Evolutionary conservation across 352 stramenopile genomes (phyloP).

Genomic region (Pythium aquatile): DNA sequence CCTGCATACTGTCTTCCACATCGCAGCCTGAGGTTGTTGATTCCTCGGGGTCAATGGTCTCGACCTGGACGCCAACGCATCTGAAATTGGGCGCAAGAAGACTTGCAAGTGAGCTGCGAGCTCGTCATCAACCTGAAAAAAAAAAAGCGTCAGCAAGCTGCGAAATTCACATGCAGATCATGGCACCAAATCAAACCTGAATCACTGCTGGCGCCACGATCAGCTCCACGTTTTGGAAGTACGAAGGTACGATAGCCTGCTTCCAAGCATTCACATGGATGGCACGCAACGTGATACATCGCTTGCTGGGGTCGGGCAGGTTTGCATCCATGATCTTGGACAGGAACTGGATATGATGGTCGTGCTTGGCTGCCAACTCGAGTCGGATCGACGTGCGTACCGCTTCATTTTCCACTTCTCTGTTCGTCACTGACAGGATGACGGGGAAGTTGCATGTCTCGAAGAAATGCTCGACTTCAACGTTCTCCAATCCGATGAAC

Average conservation of each 20-base stretch:
- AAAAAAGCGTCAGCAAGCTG: background rate
- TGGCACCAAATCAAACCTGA: conserved; percentile 41
- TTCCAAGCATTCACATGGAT: conserved; percentile 61
- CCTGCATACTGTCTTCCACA: conserved; percentile 1
- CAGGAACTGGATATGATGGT: conserved; percentile 32
- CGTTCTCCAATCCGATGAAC: conserved; percentile 41
- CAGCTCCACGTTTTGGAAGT: conserved; percentile 71
- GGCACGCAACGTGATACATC: conserved; percentile 44
- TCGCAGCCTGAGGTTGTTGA: background rate
- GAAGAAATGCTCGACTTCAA: conserved; percentile 74
- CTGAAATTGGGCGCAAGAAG: conserved; percentile 20
- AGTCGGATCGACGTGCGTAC: conserved; percentile 22
- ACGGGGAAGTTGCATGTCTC: conserved; percentile 72
- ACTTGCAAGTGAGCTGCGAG: conserved; percentile 20
- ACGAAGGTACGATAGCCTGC: conserved; percentile 41
- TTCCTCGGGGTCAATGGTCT: background rate
- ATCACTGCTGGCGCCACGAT: conserved; percentile 52
- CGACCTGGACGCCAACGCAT: conserved; percentile 11
- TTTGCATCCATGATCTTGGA: conserved; percentile 38
- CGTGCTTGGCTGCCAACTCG: conserved; percentile 42
- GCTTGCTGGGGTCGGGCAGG: conserved; percentile 30
- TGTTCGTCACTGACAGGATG: conserved; percentile 42
- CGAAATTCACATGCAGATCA: too few species aligned
- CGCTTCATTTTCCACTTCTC: conserved; percentile 24
- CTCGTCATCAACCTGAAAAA: conserved; percentile 32